These are phyloP conservation scores for Fusarium bactridioides DNA, from an alignment of 2,329 filamentous ascomycete genomes.

Conservation along the genomic window DNA sequence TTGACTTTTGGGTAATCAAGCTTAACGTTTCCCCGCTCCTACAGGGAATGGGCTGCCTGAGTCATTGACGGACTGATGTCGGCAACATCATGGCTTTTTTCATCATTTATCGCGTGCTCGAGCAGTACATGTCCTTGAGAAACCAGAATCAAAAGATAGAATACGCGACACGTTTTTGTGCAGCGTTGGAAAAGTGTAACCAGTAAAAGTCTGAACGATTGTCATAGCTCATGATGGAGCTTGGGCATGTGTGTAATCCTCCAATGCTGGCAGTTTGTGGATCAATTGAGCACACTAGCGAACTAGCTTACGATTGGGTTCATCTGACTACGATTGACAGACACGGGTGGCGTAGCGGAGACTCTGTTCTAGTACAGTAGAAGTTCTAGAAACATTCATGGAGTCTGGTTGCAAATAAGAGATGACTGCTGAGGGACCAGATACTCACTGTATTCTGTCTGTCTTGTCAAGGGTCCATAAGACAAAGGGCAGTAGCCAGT, in stretches of 20 bases:
- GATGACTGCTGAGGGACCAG: not conserved
- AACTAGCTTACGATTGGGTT: not conserved
- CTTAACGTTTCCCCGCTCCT: slow-evolving; percentile 2
- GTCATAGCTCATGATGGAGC: not conserved
- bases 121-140: not conserved
- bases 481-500: not conserved
- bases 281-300: not conserved
- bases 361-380: not conserved
- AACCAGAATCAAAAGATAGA: not conserved
- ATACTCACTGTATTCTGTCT: not conserved
- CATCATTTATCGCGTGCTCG: not conserved
- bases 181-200: not conserved
- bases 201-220: not conserved
- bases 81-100: not conserved
- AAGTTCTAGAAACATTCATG: not conserved
- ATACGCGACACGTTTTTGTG: not conserved
- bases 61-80: not conserved
- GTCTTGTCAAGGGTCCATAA: too few species aligned
- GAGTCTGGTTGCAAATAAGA: not conserved
- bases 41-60: not conserved
- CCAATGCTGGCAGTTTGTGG: not conserved
- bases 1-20: slow-evolving; percentile 12
- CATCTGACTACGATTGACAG: not conserved
- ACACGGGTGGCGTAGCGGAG: not conserved
- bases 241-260: not conserved